Evolutionary conservation across 2,329 filamentous ascomycete genomes (phyloP).

Genomic region (Beauveria sp.): DNA sequence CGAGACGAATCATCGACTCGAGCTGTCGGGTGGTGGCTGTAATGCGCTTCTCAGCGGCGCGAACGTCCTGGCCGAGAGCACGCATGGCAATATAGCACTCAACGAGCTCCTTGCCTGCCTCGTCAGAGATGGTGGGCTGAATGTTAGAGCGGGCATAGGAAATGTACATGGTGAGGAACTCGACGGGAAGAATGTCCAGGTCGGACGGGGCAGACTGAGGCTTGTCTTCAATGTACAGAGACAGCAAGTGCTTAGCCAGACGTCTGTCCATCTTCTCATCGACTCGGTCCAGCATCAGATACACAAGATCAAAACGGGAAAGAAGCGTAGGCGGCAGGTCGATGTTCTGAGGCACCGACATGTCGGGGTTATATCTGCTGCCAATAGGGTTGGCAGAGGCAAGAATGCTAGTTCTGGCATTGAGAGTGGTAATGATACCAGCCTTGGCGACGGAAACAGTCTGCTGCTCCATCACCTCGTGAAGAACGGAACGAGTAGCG

Average conservation of each 20-base stretch:
- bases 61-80: slow-evolving; percentile 80
- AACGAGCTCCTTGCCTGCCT: slow-evolving; percentile 77
- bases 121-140: slow-evolving; percentile 72
- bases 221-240: slow-evolving; percentile 93
- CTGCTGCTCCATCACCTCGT: slow-evolving; percentile 86
- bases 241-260: slow-evolving; percentile 83
- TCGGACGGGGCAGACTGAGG: slow-evolving; percentile 72
- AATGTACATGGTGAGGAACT: slow-evolving; percentile 94
- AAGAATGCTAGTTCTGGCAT: slow-evolving; percentile 89
- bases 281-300: slow-evolving; percentile 88
- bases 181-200: slow-evolving; percentile 79
- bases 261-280: slow-evolving; percentile 86
- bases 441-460: slow-evolving; percentile 82
- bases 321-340: slow-evolving; percentile 91
- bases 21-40: slow-evolving; percentile 95
- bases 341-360: slow-evolving; percentile 96
- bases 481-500: slow-evolving; percentile 67
- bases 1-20: slow-evolving; percentile 95
- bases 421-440: slow-evolving; percentile 93
- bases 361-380: slow-evolving; percentile 91
- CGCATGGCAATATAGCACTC: slow-evolving; percentile 91
- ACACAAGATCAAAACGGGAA: slow-evolving; percentile 94
- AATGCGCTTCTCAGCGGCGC: slow-evolving; percentile 87
- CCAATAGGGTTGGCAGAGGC: slow-evolving; percentile 97
- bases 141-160: slow-evolving; percentile 86